A percentile compares a stretch with the other conserved stretches of the same genome.
Evolutionary conservation across 208 protist genomes (phyloP).

Genomic region (Acanthamoeba healyi): DNA sequence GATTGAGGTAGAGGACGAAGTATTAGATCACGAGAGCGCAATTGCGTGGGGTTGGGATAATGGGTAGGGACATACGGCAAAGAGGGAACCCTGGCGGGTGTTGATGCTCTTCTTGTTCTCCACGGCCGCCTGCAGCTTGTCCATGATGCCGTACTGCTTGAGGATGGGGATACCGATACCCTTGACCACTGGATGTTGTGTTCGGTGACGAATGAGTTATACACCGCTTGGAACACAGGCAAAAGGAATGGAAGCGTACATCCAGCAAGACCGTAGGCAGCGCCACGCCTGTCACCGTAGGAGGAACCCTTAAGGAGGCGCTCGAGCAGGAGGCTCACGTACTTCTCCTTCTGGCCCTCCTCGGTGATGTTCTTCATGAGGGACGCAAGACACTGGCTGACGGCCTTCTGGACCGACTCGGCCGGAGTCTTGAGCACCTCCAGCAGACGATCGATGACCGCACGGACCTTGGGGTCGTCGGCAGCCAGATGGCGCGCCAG

Average conservation of each 20-base stretch:
- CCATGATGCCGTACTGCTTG: conserved; percentile 89
- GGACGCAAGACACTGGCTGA: conserved; percentile 87
- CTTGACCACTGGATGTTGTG: conserved; percentile 88
- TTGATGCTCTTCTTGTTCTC: conserved; percentile 86
- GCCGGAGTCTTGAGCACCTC: conserved; percentile 89
- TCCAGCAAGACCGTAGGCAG: conserved; percentile 92
- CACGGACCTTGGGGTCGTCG: conserved; percentile 81
- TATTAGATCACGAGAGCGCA: background rate
- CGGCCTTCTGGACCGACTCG: conserved; percentile 89
- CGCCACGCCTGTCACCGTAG: conserved; percentile 88
- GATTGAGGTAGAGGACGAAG: conserved; percentile 8
- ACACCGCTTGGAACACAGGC: no score
- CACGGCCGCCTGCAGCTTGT: conserved; percentile 81
- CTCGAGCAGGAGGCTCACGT: conserved; percentile 73
- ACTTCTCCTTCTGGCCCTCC: conserved; percentile 46
- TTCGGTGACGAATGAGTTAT: background rate
- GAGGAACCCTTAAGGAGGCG: conserved; percentile 73
- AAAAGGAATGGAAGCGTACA: background rate
- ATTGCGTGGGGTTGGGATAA: background rate
- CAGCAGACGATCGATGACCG: conserved; percentile 86
- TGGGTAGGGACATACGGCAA: conserved; percentile 81
- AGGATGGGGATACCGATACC: conserved; percentile 89
- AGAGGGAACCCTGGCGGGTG: conserved; percentile 87
- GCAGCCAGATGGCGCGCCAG: conserved; percentile 85
- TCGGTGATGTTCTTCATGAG: conserved; percentile 81